These are phyloP conservation scores for Fusarium veterinarium DNA, from an alignment of 2,329 filamentous ascomycete species.

Conservation along the genomic window DNA sequence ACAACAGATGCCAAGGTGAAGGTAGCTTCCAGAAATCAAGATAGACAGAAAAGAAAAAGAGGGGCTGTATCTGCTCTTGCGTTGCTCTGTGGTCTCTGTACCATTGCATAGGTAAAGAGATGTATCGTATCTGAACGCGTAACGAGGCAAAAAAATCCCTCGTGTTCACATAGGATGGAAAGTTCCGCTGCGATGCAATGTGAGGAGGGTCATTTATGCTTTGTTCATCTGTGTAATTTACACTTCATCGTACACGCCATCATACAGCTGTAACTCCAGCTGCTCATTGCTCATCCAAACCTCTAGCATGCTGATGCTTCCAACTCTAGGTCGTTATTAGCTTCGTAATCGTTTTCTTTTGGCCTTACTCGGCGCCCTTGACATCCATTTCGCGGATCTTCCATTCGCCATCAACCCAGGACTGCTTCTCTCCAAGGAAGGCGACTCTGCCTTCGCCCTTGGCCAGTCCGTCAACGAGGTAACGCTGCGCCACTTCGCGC, in stretches of 20 bases:
- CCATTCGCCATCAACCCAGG: slow-evolving; percentile 82
- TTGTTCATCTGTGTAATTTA: slow-evolving; percentile 42
- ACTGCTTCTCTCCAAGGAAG: slow-evolving; percentile 85
- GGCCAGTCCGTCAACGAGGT: slow-evolving; percentile 75
- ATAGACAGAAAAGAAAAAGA: background rate
- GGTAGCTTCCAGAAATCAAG: background rate
- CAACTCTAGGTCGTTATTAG: slow-evolving; percentile 24
- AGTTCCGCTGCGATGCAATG: slow-evolving; percentile 25
- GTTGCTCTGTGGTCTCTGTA: slow-evolving; percentile 70
- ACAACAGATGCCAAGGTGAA: background rate
- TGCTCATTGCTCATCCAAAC: slow-evolving; percentile 15
- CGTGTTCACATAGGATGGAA: background rate
- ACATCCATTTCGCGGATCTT: slow-evolving; percentile 79
- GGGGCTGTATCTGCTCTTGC: slow-evolving; percentile 62
- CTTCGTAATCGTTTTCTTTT: slow-evolving; percentile 4
- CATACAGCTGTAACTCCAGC: slow-evolving; percentile 24
- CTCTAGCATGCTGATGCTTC: slow-evolving; percentile 12
- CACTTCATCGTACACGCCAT: slow-evolving; percentile 41
- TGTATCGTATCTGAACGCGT: slow-evolving; percentile 75
- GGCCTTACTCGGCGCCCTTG: slow-evolving; percentile 53
- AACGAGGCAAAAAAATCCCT: background rate
- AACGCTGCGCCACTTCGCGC: slow-evolving; percentile 81
- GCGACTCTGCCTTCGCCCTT: slow-evolving; percentile 71
- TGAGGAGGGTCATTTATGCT: slow-evolving; percentile 46
- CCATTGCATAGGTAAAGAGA: slow-evolving; percentile 66